A percentile compares a stretch with the other conserved stretches of the same genome.
These are phyloP conservation scores for Nannizzia gypsea DNA, from an alignment of 2,329 filamentous ascomycete species.

Conservation along the genomic window DNA sequence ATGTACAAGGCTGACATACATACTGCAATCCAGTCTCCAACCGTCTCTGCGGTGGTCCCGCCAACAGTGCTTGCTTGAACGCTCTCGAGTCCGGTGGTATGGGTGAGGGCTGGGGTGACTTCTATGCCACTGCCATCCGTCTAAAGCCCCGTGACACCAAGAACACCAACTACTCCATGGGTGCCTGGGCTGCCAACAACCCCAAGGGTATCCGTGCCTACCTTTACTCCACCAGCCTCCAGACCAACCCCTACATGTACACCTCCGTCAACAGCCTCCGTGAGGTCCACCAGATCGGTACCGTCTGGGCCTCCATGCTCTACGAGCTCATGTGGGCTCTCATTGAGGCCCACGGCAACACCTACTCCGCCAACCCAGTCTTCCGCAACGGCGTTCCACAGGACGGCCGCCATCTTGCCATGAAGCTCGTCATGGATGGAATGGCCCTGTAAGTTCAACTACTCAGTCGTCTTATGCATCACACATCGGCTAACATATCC, in stretches of 20 bases:
- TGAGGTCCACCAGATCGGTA: slow-evolving; percentile 9
- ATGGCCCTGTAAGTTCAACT: slow-evolving; percentile 13
- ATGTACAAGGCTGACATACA: background rate
- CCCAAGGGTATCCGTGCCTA: slow-evolving; percentile 10
- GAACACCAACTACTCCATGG: slow-evolving; percentile 10
- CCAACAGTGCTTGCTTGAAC: slow-evolving; percentile 10
- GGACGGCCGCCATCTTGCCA: slow-evolving; percentile 11
- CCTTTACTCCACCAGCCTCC: slow-evolving; percentile 11
- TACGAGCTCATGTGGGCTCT: slow-evolving; percentile 13
- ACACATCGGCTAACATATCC: background rate
- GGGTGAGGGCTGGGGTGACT: slow-evolving; percentile 14
- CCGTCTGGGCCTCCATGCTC: slow-evolving; percentile 12
- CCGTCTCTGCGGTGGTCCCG: slow-evolving; percentile 12
- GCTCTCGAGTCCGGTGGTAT: slow-evolving; percentile 13
- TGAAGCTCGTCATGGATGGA: slow-evolving; percentile 13
- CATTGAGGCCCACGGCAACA: slow-evolving; percentile 13
- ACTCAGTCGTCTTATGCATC: background rate
- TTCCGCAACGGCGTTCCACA: slow-evolving; percentile 9
- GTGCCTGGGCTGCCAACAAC: slow-evolving; percentile 10
- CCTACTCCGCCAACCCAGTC: slow-evolving; percentile 5
- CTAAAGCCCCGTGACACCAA: slow-evolving; percentile 11
- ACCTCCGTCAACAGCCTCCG: slow-evolving; percentile 7
- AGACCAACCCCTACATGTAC: slow-evolving; percentile 12
- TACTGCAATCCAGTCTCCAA: slow-evolving; percentile 8
- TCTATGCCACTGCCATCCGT: slow-evolving; percentile 10